Percentiles rank a stretch among this genome's conserved stretches.
Evolutionary conservation across 192 early-diverging fungal species (phyloP).

Genomic region (Rhizoclosmatium sp.): DNA sequence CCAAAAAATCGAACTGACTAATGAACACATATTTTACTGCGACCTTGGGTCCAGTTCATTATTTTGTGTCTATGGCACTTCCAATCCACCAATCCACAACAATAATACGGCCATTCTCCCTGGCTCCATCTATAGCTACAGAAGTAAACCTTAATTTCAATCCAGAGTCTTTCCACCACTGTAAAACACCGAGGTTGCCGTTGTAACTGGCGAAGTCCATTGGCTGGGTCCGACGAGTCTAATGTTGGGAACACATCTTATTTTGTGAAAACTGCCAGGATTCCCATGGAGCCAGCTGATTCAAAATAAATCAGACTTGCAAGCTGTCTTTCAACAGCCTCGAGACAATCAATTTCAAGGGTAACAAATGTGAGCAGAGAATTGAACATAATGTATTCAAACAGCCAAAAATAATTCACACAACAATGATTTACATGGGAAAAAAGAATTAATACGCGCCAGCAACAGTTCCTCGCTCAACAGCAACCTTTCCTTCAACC

Average conservation of each 20-base stretch:
- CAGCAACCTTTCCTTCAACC: constrained; percentile 42
- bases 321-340: too few species aligned
- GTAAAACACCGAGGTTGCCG: background rate
- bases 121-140: background rate
- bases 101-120: constrained; percentile 6
- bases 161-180: constrained; percentile 23
- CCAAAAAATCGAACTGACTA: too few species aligned
- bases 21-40: too few species aligned
- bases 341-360: too few species aligned
- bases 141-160: background rate
- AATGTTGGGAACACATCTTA: too few species aligned
- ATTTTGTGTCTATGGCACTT: background rate
- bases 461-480: constrained; percentile 27
- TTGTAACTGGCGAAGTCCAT: background rate
- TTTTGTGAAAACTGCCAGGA: too few species aligned
- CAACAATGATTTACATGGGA: background rate
- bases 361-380: too few species aligned
- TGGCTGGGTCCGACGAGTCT: too few species aligned
- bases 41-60: background rate
- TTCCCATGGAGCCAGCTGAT: too few species aligned
- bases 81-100: background rate
- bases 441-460: background rate
- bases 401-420: background rate
- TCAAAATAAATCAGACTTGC: too few species aligned
- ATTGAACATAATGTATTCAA: background rate